phyloP scores from a whole-genome alignment of 1,139 yeast genomes.

The Tardiomyces digboiensis region DNA sequence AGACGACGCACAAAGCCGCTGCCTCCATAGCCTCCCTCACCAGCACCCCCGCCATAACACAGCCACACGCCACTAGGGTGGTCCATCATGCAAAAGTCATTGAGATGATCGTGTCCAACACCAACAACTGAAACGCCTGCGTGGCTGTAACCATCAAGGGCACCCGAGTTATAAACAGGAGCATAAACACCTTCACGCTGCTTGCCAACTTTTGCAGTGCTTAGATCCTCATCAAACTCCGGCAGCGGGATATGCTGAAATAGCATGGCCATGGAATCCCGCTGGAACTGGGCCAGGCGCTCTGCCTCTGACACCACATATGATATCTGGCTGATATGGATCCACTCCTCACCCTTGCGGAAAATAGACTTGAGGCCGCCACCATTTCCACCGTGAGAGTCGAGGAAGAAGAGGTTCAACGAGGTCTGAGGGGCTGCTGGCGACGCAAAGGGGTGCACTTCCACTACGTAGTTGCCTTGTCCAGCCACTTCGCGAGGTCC shows the following conservation, averaged over 20 bases:
- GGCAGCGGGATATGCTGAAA: slow-evolving; percentile 92
- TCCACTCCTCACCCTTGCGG: background rate
- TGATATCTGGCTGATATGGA: background rate
- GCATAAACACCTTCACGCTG: slow-evolving; percentile 70
- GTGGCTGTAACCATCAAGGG: slow-evolving; percentile 37
- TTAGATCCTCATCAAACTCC: slow-evolving; percentile 40
- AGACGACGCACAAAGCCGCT: slow-evolving; percentile 74
- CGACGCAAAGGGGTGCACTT: slow-evolving; percentile 35
- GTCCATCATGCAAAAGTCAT: slow-evolving; percentile 73
- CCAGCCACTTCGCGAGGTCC: slow-evolving; percentile 69
- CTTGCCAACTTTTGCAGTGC: slow-evolving; percentile 42
- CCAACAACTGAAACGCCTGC: slow-evolving; percentile 62
- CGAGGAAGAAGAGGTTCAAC: slow-evolving; percentile 63
- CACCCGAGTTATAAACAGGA: slow-evolving; percentile 50
- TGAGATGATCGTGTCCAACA: slow-evolving; percentile 94
- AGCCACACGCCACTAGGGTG: slow-evolving; percentile 48
- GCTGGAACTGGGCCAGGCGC: background rate
- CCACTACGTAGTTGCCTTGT: slow-evolving; percentile 66
- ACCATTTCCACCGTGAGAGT: slow-evolving; percentile 52
- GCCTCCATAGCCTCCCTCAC: slow-evolving; percentile 94
- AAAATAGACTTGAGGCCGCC: background rate
- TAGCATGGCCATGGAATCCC: slow-evolving; percentile 55
- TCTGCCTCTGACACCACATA: background rate
- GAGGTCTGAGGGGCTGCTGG: slow-evolving; percentile 26
- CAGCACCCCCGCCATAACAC: slow-evolving; percentile 90